Base-by-base conservation (phyloP, 1,284 basidiomycete species). In the Trichosporon inkin region DNA sequence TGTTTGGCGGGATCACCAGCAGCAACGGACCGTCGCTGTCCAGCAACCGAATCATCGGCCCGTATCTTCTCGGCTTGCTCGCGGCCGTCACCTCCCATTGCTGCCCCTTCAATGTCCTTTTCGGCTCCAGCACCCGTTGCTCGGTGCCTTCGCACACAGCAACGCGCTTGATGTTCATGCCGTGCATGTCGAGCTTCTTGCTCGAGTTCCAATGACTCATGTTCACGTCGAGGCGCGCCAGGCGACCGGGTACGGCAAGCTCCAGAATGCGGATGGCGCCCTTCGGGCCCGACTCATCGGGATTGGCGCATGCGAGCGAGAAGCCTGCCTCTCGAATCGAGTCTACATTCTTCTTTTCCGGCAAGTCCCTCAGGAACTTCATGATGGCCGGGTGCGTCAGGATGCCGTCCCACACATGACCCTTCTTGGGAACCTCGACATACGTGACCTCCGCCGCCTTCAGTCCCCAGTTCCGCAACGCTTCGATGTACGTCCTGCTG, bases 41-140 rank as follows among this genome's bases (percentile, higher is more conserved):
- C 10, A 92, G 80, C 53, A 92, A 82, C 5, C 74, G 80, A 60
- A 88, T 85, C 36, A 89, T 79, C 1, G 88, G 84, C 10, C 84
- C 84, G 7, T 83, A 81, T 1, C 79, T 78, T 17, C 61, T 53
- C 19, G 56, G 19, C 54, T 36, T 40, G 62, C 38, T 40, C 22
- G n/a, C 37, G 36, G 39, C 7, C 17, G 19, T 55, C 36, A 6
- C 22, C 19, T 28, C 13, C 32, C 51, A 35, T 14, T 36, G 34
- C 51, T 37, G 35, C 19, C 41, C 19, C 17, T 13, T 4, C n/a
- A 22, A 17, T 10, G 41, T 11, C 8, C 49, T 34, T 16, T 52
- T 44, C 24, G 47, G 17, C 22, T n/a, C 20, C 19, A 40, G 3
- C 36, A 40, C 20, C 19, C 7, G 10, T 13, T 20, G 2, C 39